Evolutionary conservation across 257 asterid genomes (phyloP), one percentile per base, ranked within the genome.

Genomic region (Penstemon eatonii): DNA sequence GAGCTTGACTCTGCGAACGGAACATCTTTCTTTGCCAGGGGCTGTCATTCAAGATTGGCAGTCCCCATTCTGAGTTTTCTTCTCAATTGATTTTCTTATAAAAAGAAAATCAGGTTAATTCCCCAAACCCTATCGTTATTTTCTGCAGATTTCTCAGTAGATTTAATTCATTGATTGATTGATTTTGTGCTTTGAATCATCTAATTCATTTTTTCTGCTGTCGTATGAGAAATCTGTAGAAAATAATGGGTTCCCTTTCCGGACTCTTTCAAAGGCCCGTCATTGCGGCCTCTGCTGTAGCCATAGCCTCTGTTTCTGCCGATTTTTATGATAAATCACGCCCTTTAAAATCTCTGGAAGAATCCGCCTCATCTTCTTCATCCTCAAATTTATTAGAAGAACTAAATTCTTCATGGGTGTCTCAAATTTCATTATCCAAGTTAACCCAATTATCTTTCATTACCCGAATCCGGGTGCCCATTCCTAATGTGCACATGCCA

Each of bases 201-300:
- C 15, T 12, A 39, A 33, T 49, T 37, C 78, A 68, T 19, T 56
- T 36, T 33, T 61, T 72, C 8, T 47, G 5, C 19, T 15, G 44
- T 51, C 50, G 76, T 40, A 75, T 57, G 73, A 70, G 13, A 60
- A n/a, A 46, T 62, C 4, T 52, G 83, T 25, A 53, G 47, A 56
- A 40, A 42, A 68, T 42, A 44, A 92, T 93, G 98, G 96, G 79
- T 76, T 88, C 85, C 67, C 86, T 88, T 47, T 84, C 89, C 57
- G 97, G 97, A 71, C 61, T 76, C 74, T 72, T 85, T 61, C 92
- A 88, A 58, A 85, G 97, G 80, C 97, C 96, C 5, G 82, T 88
- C 60, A 71, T 90, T 61, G 98, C 96, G 41, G 98, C 95, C 66
- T 90, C 95, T 56, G 96, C 95, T 2, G 80, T 85, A 39, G 92